These are phyloP conservation scores for Diplodia intermedia DNA, from an alignment of 2,329 filamentous ascomycete species.

Conservation along the genomic window DNA sequence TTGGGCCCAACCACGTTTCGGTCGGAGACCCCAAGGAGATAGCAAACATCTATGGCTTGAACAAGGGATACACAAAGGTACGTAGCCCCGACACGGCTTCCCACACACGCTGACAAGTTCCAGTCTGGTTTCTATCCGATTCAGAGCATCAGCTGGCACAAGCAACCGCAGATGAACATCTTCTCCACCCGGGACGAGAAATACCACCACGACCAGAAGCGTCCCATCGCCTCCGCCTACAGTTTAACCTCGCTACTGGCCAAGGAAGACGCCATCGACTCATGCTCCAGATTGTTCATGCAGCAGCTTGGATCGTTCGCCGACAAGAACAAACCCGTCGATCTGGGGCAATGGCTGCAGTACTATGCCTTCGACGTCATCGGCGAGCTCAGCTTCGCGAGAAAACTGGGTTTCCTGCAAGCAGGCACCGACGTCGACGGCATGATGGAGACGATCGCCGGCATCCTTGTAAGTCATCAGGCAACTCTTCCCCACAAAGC, in stretches of 20 bases:
- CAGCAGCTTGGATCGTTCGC: slow-evolving; percentile 37
- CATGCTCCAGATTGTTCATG: slow-evolving; percentile 39
- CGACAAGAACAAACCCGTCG: slow-evolving; percentile 36
- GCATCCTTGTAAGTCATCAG: slow-evolving; percentile 35
- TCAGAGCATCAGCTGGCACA: slow-evolving; percentile 38
- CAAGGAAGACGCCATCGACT: slow-evolving; percentile 39
- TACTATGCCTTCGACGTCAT: slow-evolving; percentile 53
- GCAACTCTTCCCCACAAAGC: neutral
- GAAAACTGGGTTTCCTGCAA: slow-evolving; percentile 54
- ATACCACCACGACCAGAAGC: slow-evolving; percentile 51
- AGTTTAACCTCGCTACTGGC: slow-evolving; percentile 52
- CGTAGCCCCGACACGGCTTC: neutral
- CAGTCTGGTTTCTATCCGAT: slow-evolving; percentile 43
- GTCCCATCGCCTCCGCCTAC: slow-evolving; percentile 50
- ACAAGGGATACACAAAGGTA: slow-evolving; percentile 50
- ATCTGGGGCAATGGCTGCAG: slow-evolving; percentile 43
- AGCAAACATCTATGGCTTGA: slow-evolving; percentile 69
- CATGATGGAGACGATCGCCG: slow-evolving; percentile 40
- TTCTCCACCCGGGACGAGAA: slow-evolving; percentile 52
- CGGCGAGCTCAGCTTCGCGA: slow-evolving; percentile 51
- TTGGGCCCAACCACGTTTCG: slow-evolving; percentile 81
- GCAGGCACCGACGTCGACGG: slow-evolving; percentile 49
- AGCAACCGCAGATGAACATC: slow-evolving; percentile 38
- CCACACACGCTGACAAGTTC: neutral
- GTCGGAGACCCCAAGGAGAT: slow-evolving; percentile 77